These are phyloP conservation scores for Crepidotus variabilis DNA, from an alignment of 768 basidiomycete genomes.

Conservation along the genomic window DNA sequence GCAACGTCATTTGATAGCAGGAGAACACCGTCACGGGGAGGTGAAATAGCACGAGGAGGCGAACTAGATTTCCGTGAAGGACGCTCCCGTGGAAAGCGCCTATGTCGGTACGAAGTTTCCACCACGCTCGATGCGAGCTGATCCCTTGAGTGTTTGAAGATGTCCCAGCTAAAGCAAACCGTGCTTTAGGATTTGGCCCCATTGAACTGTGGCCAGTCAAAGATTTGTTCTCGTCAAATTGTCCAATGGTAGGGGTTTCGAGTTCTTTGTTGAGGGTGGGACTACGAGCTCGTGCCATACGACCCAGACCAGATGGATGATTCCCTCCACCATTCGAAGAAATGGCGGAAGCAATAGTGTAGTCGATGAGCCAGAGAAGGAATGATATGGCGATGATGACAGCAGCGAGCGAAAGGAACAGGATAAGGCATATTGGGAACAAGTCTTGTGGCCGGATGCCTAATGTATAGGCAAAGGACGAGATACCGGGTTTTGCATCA, in stretches of 20 bases:
- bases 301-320: constrained; percentile 13
- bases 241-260: constrained; percentile 8
- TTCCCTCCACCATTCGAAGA: constrained; percentile 16
- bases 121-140: constrained; percentile 43
- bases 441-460: constrained; percentile 82
- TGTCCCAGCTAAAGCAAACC: constrained; percentile 31
- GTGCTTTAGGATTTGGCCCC: constrained; percentile 26
- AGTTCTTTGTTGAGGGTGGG: constrained; percentile 45
- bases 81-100: constrained; percentile 80
- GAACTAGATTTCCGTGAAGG: constrained; percentile 87
- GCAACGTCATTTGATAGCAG: constrained; percentile 76
- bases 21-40: constrained; percentile 92
- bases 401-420: constrained; percentile 79
- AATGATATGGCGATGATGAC: constrained; percentile 67
- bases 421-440: constrained; percentile 74
- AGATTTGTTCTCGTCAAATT: constrained; percentile 48
- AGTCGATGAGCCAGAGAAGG: constrained; percentile 72
- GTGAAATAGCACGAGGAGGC: constrained; percentile 90
- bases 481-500: constrained; percentile 63
- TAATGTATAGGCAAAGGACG: constrained; percentile 79
- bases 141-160: constrained; percentile 28
- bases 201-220: constrained; percentile 34
- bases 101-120: constrained; percentile 54
- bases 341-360: constrained; percentile 35
- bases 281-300: constrained; percentile 30